A percentile compares a stretch with the other conserved stretches of the same genome.
Evolutionary conservation across 202 grass and related monocot species (phyloP).

Genomic region (Schoenoplectus triqueter): DNA sequence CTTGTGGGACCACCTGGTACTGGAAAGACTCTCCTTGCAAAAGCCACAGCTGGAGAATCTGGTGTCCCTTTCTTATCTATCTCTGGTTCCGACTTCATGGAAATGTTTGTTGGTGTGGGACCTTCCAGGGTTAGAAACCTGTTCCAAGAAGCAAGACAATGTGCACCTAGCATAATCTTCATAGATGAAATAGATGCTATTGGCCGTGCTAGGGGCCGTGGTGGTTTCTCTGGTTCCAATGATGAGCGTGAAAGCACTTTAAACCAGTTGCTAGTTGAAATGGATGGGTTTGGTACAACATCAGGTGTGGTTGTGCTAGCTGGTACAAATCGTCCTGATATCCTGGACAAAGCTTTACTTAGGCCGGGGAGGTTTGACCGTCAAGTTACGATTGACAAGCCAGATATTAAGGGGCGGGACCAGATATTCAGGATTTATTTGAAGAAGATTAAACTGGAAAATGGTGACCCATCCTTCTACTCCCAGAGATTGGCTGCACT

Average conservation of each 20-base stretch:
- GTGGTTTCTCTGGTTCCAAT: constrained; percentile 62
- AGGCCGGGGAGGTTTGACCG: constrained; percentile 94
- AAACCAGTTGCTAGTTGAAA: constrained; percentile 92
- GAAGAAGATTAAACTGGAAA: constrained; percentile 84
- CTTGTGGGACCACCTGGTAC: constrained; percentile 84
- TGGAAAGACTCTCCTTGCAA: constrained; percentile 88
- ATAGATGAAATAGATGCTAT: constrained; percentile 96
- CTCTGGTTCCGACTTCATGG: constrained; percentile 83
- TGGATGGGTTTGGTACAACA: constrained; percentile 94
- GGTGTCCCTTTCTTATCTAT: constrained; percentile 85
- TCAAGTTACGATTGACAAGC: constrained; percentile 82
- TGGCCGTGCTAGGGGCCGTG: constrained; percentile 72
- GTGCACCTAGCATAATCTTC: constrained; percentile 83
- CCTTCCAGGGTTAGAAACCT: constrained; percentile 78
- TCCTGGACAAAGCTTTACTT: constrained; percentile 87
- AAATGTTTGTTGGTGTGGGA: constrained; percentile 98
- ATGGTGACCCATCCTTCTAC: constrained; percentile 70
- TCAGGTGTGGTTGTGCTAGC: constrained; percentile 81
- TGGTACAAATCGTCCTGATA: constrained; percentile 90
- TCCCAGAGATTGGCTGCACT: constrained; percentile 88
- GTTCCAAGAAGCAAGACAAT: constrained; percentile 79
- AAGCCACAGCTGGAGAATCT: constrained; percentile 91
- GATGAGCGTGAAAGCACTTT: constrained; percentile 83
- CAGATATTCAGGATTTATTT: constrained; percentile 92
- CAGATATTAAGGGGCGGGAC: constrained; percentile 79